Evolutionary conservation across 768 basidiomycete species (phyloP).

Genomic region (Lyophyllum semitale): DNA sequence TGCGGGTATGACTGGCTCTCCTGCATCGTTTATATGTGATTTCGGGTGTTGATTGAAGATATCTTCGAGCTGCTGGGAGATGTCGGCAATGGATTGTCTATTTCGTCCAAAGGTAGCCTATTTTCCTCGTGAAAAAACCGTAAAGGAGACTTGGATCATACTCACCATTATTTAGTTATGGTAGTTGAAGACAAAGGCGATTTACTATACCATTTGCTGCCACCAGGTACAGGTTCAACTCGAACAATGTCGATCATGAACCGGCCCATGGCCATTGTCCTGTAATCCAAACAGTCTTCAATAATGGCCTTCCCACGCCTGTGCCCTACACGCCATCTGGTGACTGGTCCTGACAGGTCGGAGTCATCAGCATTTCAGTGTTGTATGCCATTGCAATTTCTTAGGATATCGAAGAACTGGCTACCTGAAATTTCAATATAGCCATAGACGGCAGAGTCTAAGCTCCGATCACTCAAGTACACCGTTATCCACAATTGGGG

Average conservation of each 20-base stretch:
- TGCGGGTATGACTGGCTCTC: slow-evolving; percentile 69
- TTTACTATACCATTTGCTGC: slow-evolving; percentile 24
- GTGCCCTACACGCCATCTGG: background rate
- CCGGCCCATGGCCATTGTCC: slow-evolving; percentile 9
- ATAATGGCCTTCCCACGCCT: background rate
- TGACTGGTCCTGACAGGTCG: background rate
- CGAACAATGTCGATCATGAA: background rate
- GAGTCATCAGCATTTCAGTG: background rate
- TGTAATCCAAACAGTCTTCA: slow-evolving; percentile 1
- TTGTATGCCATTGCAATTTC: no score
- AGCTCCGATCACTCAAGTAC: no score
- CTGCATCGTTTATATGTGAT: slow-evolving; percentile 56
- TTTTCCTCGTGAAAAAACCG: background rate
- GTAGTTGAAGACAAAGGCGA: slow-evolving; percentile 6
- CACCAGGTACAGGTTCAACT: slow-evolving; percentile 6
- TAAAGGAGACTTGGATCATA: background rate
- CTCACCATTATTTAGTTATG: slow-evolving; percentile 14
- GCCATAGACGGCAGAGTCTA: no score
- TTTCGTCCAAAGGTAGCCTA: slow-evolving; percentile 51
- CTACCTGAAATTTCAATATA: no score
- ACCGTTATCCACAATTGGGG: no score
- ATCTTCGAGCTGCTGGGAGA: slow-evolving; percentile 66
- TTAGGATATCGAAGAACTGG: no score
- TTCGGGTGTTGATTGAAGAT: slow-evolving; percentile 70
- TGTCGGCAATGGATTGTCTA: slow-evolving; percentile 70